Evolutionary conservation across 2,329 filamentous ascomycete genomes (phyloP).

Genomic region (Coniochaeta sp.): DNA sequence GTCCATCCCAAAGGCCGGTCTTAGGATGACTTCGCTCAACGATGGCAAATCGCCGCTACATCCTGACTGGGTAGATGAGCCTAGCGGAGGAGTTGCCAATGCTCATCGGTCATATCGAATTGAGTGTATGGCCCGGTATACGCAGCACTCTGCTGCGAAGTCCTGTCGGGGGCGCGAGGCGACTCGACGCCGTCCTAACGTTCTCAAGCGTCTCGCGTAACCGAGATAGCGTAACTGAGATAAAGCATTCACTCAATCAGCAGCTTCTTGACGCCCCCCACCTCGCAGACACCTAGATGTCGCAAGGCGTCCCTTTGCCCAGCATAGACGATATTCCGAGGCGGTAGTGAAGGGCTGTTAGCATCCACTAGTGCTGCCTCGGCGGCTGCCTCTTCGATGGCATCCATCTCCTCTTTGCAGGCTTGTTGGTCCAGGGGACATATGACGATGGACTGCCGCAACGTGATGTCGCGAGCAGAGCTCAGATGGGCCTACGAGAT

Average conservation of each 20-base stretch:
- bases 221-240: not conserved
- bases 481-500: constrained; percentile 72
- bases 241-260: constrained; percentile 44
- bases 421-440: constrained; percentile 91
- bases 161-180: not conserved
- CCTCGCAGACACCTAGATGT: constrained; percentile 55
- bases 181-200: not conserved
- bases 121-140: not conserved
- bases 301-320: constrained; percentile 60
- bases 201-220: not conserved
- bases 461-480: constrained; percentile 76
- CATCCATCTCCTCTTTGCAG: constrained; percentile 98
- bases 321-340: constrained; percentile 71
- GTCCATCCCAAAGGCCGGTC: constrained; percentile 82
- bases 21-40: not conserved
- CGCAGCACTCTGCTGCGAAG: not conserved
- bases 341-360: constrained; percentile 88
- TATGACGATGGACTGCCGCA: constrained; percentile 90
- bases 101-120: not conserved
- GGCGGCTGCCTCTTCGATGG: constrained; percentile 91
- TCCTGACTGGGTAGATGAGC: not conserved
- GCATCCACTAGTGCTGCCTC: constrained; percentile 83
- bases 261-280: constrained; percentile 57
- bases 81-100: not conserved
- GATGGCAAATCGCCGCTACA: not conserved